These are phyloP conservation scores for Lipomyces starkeyi DNA, from an alignment of 805 yeast species.

Conservation along the genomic window DNA sequence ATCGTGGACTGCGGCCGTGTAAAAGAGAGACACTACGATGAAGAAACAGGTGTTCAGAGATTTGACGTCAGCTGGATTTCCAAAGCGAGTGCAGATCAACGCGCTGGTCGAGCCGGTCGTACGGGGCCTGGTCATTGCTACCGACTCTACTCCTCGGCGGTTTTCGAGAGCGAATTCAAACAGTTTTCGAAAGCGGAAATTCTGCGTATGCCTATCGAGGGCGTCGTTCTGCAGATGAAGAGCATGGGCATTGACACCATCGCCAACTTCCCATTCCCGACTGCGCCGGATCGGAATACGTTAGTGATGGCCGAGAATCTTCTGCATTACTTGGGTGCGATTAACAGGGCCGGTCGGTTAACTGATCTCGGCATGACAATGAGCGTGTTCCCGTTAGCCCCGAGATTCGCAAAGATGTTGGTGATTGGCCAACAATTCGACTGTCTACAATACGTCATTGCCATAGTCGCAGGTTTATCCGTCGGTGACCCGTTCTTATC, in stretches of 20 bases:
- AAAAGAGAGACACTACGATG: conserved; percentile 83
- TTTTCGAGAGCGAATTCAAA: conserved; percentile 81
- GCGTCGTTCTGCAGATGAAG: conserved; percentile 94
- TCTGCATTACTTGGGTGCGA: conserved; percentile 77
- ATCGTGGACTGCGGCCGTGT: conserved; percentile 96
- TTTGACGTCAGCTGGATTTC: conserved; percentile 91
- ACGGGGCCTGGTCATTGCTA: conserved; percentile 99
- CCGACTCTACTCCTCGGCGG: conserved; percentile 89
- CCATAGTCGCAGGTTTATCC: conserved; percentile 87
- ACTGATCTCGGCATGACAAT: conserved; percentile 84
- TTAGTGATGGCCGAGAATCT: conserved; percentile 70
- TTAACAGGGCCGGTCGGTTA: conserved; percentile 59
- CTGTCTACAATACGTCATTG: conserved; percentile 86
- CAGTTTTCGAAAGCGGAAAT: conserved; percentile 91
- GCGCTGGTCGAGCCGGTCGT: conserved; percentile 97
- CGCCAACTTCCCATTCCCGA: conserved; percentile 93
- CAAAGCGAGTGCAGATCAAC: conserved; percentile 93
- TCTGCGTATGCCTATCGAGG: conserved; percentile 92
- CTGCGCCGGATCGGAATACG: conserved; percentile 75
- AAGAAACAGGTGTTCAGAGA: conserved; percentile 87
- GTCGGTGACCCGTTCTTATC: conserved; percentile 90
- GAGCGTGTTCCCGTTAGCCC: conserved; percentile 91
- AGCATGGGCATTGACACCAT: conserved; percentile 94
- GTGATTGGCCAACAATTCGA: conserved; percentile 84
- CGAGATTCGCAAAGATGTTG: conserved; percentile 89